These are phyloP conservation scores for Tetradesmus obliquus DNA, from an alignment of 139 green algal genomes.

Conservation along the genomic window DNA sequence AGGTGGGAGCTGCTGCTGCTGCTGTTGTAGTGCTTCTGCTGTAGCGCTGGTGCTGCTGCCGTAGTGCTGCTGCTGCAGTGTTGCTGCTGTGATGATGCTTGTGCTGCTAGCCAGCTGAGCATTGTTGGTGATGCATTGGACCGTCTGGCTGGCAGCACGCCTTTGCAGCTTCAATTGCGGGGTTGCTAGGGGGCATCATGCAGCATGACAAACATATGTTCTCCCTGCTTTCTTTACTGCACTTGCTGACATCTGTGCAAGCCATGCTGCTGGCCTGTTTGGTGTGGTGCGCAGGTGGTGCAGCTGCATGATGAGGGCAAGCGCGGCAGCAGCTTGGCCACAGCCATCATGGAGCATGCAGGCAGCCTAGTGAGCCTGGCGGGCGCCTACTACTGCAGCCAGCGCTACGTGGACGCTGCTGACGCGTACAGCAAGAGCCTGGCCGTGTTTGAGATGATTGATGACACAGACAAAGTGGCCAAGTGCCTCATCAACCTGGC, in stretches of 20 bases:
- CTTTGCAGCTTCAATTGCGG: no score
- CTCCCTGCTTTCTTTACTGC: neutral
- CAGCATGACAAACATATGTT: neutral
- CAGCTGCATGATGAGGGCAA: slow-evolving; percentile 49
- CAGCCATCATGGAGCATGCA: slow-evolving; percentile 64
- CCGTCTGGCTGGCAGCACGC: no score
- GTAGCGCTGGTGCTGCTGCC: no score
- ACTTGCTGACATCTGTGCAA: no score
- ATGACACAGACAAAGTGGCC: slow-evolving; percentile 53
- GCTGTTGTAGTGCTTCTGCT: no score
- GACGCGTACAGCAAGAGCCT: slow-evolving; percentile 49
- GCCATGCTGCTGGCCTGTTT: neutral
- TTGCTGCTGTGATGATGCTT: neutral
- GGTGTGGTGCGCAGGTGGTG: slow-evolving; percentile 29
- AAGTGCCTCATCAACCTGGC: slow-evolving; percentile 63
- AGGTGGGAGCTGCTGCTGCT: slow-evolving; percentile 27
- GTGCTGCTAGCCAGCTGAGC: neutral
- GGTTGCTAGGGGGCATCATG: no score
- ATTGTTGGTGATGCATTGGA: no score
- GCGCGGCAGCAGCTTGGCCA: slow-evolving; percentile 50
- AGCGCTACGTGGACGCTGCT: slow-evolving; percentile 36
- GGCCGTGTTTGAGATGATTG: slow-evolving; percentile 51
- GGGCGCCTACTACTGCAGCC: slow-evolving; percentile 27
- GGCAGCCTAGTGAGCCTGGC: slow-evolving; percentile 55
- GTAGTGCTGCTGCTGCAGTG: no score